Base-by-base conservation (phyloP, 208 protist genomes). In the Crithidia bombi region DNA sequence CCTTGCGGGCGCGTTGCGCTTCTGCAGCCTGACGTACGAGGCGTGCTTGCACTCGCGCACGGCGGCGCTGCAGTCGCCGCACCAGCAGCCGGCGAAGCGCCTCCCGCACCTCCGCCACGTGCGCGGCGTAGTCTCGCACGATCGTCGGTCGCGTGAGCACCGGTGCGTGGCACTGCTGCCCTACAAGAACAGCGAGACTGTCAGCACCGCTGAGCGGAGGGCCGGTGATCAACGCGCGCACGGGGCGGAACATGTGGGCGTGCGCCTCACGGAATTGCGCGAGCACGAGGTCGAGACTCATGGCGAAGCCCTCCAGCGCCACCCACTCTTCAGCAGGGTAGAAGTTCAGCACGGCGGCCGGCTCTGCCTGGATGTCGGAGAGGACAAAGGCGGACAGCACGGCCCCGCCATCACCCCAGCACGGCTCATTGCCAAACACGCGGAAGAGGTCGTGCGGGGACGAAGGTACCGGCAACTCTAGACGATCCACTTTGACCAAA, bases 251-350 rank as follows among this genome's bases (percentile, higher is more conserved):
- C 0, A 23, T 0, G 36, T 73, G 65, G 19, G 5, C 38, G 25
- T 89, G 82, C 39, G 49, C 73, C 47, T 67, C 69, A 30, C 84
- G 82, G 68, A 92, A 98, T 78, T 98, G 82, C 11, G 62, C 59
- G 32, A 90, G 82, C 26, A 96, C 73, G 33, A 85, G 73, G 52
- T 90, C 81, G 35, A 95, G 75, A 62, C 65, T 70, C 38, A 84
- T 79, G 25, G 86, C 68, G 63, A 98, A 87, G 25, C 96, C 96
- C 1, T 87, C 89, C 32, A 91, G 28, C 15, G 87, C 77, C 25
- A 86, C 73, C 91, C 91, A 96, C 19, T 93, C 81, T 23, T 86
- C 83, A 47, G 97, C 95, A 7, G 78, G 43, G 64, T 91, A 77
- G 9, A 94, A 51, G 38, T 73, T 68, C 36, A 91, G 66, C 43